A percentile compares a stretch with the other conserved stretches of the same genome.
These are phyloP conservation scores for Amphicarpaea edgeworthii DNA, from an alignment of 306 rosid species.

Conservation along the genomic window DNA sequence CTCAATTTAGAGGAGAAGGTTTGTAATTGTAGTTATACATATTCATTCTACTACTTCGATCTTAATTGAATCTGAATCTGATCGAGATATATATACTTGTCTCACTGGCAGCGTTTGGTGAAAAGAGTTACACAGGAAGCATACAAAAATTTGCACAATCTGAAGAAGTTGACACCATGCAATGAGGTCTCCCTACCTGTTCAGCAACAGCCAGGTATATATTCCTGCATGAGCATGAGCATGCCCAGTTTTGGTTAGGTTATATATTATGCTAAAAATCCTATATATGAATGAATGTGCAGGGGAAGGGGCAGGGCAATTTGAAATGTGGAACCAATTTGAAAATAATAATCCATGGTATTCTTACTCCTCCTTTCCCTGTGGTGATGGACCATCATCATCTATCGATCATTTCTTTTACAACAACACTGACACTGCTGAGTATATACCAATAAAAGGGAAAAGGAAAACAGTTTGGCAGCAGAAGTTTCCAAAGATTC, in stretches of 20 bases:
- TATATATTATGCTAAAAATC: too few species aligned
- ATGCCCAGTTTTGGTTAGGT: too few species aligned
- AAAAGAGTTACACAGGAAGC: slow-evolving; percentile 33
- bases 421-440: neutral
- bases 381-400: slow-evolving; percentile 33
- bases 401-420: neutral
- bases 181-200: too few species aligned
- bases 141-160: slow-evolving; percentile 20
- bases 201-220: too few species aligned
- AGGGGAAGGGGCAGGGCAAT: too few species aligned
- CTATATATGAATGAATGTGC: too few species aligned
- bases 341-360: neutral
- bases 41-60: too few species aligned
- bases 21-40: neutral
- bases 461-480: too few species aligned
- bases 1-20: slow-evolving; percentile 36
- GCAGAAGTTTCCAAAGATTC: slow-evolving; percentile 28
- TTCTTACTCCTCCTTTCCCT: neutral
- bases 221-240: too few species aligned
- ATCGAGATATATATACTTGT: neutral
- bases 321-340: too few species aligned
- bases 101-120: slow-evolving; percentile 42
- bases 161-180: slow-evolving; percentile 9
- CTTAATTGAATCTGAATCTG: too few species aligned
- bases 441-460: too few species aligned